Evolutionary conservation across 352 stramenopile species (phyloP).

Genomic region (Globisporangium rhizosaccharum): DNA sequence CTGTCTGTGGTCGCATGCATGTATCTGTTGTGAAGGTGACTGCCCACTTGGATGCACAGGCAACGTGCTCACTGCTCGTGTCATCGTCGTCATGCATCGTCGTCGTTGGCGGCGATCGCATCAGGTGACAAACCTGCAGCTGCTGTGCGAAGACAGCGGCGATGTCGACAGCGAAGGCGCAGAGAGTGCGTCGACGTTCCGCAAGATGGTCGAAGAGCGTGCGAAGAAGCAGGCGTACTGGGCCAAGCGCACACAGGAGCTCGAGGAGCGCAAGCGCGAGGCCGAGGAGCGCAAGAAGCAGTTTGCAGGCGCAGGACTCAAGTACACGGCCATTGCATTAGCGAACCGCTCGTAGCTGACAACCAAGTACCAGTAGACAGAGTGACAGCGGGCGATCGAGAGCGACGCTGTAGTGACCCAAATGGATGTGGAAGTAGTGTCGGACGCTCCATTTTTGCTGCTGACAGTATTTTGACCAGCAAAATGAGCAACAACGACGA

Average conservation of each 20-base stretch:
- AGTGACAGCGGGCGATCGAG: not conserved
- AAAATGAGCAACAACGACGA: not conserved
- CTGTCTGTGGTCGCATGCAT: not conserved
- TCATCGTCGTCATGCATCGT: not conserved
- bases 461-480: not conserved
- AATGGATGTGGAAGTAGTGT: not conserved
- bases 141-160: slow-evolving; percentile 61
- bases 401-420: not conserved
- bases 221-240: slow-evolving; percentile 78
- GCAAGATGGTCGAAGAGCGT: slow-evolving; percentile 70
- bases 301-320: slow-evolving; percentile 65
- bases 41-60: no score
- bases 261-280: slow-evolving; percentile 68
- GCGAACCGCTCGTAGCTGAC: slow-evolving; percentile 35
- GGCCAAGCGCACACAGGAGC: slow-evolving; percentile 65
- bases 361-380: not conserved
- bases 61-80: not conserved
- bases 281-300: slow-evolving; percentile 78
- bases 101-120: not conserved
- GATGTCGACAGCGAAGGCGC: slow-evolving; percentile 21
- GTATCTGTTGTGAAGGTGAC: not conserved
- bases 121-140: slow-evolving; percentile 62
- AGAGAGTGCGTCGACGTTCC: slow-evolving; percentile 33
- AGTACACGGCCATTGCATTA: slow-evolving; percentile 80
- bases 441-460: not conserved